Evolutionary conservation across 2,329 filamentous ascomycete species (phyloP).

Genomic region (Drechslerella stenobrocha): DNA sequence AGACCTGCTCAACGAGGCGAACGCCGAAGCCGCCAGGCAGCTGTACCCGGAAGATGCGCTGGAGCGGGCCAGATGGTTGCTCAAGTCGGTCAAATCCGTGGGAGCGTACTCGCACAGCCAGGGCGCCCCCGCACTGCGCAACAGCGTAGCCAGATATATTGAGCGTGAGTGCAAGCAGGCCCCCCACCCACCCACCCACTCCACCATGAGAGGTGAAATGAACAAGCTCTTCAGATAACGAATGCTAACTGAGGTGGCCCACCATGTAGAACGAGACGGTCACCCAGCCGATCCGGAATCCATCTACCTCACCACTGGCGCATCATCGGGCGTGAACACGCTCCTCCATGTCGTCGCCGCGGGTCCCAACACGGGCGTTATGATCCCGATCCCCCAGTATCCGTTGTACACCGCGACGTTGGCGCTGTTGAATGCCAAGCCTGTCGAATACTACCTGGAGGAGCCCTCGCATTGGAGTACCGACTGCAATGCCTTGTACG

Average conservation of each 20-base stretch:
- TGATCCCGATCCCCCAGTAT: constrained; percentile 96
- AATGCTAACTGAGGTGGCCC: no score
- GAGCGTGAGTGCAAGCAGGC: constrained; percentile 66
- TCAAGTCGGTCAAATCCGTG: constrained; percentile 83
- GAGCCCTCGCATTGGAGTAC: constrained; percentile 87
- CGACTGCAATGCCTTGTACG: constrained; percentile 74
- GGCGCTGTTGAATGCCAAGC: constrained; percentile 77
- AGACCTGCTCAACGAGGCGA: constrained; percentile 73
- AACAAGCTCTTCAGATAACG: no score
- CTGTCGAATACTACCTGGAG: constrained; percentile 91
- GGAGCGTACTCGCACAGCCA: constrained; percentile 96
- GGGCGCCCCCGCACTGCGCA: constrained; percentile 80
- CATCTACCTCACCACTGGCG: constrained; percentile 89
- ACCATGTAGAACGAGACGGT: constrained; percentile 72
- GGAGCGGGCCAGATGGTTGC: constrained; percentile 75
- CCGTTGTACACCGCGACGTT: constrained; percentile 95
- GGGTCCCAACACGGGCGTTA: constrained; percentile 73
- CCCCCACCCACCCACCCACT: neutral
- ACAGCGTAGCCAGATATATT: constrained; percentile 90
- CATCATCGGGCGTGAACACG: constrained; percentile 92
- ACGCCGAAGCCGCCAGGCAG: constrained; percentile 69
- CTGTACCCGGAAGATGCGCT: constrained; percentile 91
- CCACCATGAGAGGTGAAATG: no score
- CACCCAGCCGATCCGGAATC: constrained; percentile 77
- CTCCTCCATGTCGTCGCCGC: constrained; percentile 87